A percentile compares a stretch with the other conserved stretches of the same genome.
phyloP scores from a whole-genome alignment of 495 filamentous ascomycete genomes.

The Hyaloscypha hepaticicola region DNA sequence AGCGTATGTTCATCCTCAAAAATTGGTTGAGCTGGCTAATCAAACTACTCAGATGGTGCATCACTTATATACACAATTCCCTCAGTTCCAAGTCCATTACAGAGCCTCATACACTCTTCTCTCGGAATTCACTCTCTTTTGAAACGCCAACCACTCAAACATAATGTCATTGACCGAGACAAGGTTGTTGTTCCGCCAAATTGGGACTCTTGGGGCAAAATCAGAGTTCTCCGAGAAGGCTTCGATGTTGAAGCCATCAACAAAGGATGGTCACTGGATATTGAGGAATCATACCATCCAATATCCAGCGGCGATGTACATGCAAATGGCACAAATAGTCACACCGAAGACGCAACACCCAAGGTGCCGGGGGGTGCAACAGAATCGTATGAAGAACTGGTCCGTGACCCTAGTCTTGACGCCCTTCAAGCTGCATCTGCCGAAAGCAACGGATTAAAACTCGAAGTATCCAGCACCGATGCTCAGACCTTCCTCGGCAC shows the following conservation, averaged over 20 bases:
- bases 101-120: slow-evolving; percentile 80
- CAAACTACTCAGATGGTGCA: slow-evolving; percentile 66
- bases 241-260: slow-evolving; percentile 90
- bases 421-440: slow-evolving; percentile 50
- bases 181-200: slow-evolving; percentile 92
- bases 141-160: slow-evolving; percentile 78
- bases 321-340: slow-evolving; percentile 26
- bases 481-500: slow-evolving; percentile 75
- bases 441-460: slow-evolving; percentile 46
- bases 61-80: slow-evolving; percentile 89
- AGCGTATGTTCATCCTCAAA: slow-evolving; percentile 56
- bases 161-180: slow-evolving; percentile 94
- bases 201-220: slow-evolving; percentile 99
- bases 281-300: slow-evolving; percentile 47
- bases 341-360: slow-evolving; percentile 4
- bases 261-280: slow-evolving; percentile 79
- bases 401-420: slow-evolving; percentile 67
- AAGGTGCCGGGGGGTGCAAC: slow-evolving; percentile 56
- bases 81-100: slow-evolving; percentile 73
- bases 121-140: slow-evolving; percentile 87
- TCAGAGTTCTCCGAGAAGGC: slow-evolving; percentile 86
- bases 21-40: slow-evolving; percentile 15
- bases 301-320: slow-evolving; percentile 14
- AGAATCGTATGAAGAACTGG: slow-evolving; percentile 73
- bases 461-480: slow-evolving; percentile 74